Conservation (phyloP, 2,329 filamentous ascomycete species). For the Ascochyta fabae region DNA sequence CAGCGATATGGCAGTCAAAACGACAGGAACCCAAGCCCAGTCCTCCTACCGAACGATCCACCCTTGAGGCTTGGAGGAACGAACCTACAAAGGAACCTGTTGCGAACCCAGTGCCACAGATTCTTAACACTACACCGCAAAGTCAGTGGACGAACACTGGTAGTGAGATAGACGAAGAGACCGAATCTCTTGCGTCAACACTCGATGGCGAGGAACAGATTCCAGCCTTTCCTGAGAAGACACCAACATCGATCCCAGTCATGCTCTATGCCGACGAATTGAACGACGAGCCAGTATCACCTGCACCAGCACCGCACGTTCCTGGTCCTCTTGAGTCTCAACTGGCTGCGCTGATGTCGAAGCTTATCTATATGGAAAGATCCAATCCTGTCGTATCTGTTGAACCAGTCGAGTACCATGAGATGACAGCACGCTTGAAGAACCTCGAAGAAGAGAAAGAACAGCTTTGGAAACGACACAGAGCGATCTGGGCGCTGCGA, state of each 20-base stretch:
- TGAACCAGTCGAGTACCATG: constrained; percentile 47
- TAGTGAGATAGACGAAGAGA: constrained; percentile 34
- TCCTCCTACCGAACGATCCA: constrained; percentile 1
- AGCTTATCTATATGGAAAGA: constrained; percentile 45
- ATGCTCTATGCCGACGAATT: constrained; percentile 16
- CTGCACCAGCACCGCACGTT: constrained; percentile 32
- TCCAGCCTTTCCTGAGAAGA: constrained; percentile 39
- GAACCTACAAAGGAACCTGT: constrained; percentile 11
- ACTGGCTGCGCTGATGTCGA: constrained; percentile 47
- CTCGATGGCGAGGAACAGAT: constrained; percentile 39
- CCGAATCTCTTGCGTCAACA: constrained; percentile 42
- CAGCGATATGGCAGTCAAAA: constrained; percentile 37
- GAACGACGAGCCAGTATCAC: constrained; percentile 27
- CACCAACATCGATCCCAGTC: constrained; percentile 30
- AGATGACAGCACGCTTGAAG: constrained; percentile 39
- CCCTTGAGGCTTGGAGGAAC: constrained; percentile 24
- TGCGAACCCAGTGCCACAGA: constrained; percentile 21
- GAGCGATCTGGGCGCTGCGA: constrained; percentile 51
- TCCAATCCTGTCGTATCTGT: constrained; percentile 44
- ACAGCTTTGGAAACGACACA: constrained; percentile 45
- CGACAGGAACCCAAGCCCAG: constrained; percentile 18
- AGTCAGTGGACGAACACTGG: not conserved
- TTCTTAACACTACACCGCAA: constrained; percentile 21
- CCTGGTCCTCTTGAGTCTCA: constrained; percentile 47
- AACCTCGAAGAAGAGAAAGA: constrained; percentile 49